Conservation (phyloP, 768 basidiomycete genomes). For the Harrya chromipes region DNA sequence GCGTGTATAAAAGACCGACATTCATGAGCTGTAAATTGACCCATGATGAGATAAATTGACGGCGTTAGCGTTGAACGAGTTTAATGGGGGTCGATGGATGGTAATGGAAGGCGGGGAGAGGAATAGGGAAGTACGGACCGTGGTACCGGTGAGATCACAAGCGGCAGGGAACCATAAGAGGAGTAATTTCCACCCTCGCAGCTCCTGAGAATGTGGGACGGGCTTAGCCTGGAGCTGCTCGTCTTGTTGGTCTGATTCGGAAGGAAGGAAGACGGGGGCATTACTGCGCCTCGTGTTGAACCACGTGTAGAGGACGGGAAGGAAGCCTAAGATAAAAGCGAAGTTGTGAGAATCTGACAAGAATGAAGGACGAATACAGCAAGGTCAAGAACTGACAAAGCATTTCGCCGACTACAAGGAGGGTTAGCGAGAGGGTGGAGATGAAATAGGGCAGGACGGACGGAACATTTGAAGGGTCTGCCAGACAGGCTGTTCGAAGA, state of each 20-base stretch:
- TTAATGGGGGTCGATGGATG: slow-evolving; percentile 4
- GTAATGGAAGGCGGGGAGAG: slow-evolving; percentile 8
- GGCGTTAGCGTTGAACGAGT: slow-evolving; percentile 17
- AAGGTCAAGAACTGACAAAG: slow-evolving; percentile 58
- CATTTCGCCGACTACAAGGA: slow-evolving; percentile 83
- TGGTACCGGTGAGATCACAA: slow-evolving; percentile 90
- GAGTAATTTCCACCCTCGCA: slow-evolving; percentile 67
- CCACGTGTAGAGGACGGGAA: slow-evolving; percentile 77
- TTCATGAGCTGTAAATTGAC: slow-evolving; percentile 71
- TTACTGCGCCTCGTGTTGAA: slow-evolving; percentile 44
- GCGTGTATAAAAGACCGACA: slow-evolving; percentile 90
- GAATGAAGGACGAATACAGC: slow-evolving; percentile 11
- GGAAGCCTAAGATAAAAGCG: slow-evolving; percentile 57
- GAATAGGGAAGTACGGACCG: slow-evolving; percentile 48
- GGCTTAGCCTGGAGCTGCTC: slow-evolving; percentile 34
- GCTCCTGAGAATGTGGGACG: slow-evolving; percentile 34
- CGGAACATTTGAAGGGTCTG: slow-evolving; percentile 89
- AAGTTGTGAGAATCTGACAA: slow-evolving; percentile 14
- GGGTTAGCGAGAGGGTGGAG: slow-evolving; percentile 30
- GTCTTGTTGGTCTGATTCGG: slow-evolving; percentile 49
- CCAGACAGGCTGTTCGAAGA: slow-evolving; percentile 95
- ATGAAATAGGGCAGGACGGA: slow-evolving; percentile 39
- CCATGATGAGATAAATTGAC: slow-evolving; percentile 9
- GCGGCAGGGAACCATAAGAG: slow-evolving; percentile 86
- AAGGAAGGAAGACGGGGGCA: slow-evolving; percentile 53